phyloP scores from a whole-genome alignment of 768 basidiomycete species.

The Phaffia australis region DNA sequence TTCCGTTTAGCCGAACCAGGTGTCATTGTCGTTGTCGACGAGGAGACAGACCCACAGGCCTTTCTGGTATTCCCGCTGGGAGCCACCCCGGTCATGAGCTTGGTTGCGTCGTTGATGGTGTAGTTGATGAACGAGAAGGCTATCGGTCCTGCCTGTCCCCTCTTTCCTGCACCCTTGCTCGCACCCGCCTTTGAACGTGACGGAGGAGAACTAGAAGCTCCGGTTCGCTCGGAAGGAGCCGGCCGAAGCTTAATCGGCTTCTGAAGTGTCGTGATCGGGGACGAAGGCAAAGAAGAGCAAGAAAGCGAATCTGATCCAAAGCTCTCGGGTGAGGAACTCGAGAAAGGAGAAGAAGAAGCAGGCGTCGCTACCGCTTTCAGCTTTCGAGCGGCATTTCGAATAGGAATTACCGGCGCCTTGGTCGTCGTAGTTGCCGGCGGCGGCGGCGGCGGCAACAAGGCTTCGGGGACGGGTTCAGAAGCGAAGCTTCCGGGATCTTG shows the following conservation, averaged over 20 bases:
- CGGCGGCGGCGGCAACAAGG: no score
- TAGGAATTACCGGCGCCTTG: no score
- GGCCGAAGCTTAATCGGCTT: no score
- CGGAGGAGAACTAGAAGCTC: neutral
- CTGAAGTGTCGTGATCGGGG: neutral
- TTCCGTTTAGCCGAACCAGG: no score
- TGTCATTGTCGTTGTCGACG: no score
- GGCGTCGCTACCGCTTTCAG: no score
- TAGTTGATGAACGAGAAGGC: conserved; percentile 36
- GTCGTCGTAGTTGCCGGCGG: no score
- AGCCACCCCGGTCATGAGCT: conserved; percentile 36
- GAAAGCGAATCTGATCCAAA: neutral
- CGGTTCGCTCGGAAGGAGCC: neutral
- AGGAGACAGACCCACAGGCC: neutral
- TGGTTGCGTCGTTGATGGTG: conserved; percentile 36
- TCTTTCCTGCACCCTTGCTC: conserved; percentile 6
- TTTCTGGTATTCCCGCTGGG: conserved; percentile 29
- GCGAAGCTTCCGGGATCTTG: no score
- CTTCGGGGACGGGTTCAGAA: no score
- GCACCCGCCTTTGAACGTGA: conserved; percentile 1
- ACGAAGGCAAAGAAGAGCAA: neutral
- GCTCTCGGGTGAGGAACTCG: no score
- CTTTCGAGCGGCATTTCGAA: no score
- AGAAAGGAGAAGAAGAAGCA: no score
- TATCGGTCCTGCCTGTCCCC: neutral